Evolutionary conservation across 768 basidiomycete genomes (phyloP).

Genomic region (Lyophyllum shimeji): DNA sequence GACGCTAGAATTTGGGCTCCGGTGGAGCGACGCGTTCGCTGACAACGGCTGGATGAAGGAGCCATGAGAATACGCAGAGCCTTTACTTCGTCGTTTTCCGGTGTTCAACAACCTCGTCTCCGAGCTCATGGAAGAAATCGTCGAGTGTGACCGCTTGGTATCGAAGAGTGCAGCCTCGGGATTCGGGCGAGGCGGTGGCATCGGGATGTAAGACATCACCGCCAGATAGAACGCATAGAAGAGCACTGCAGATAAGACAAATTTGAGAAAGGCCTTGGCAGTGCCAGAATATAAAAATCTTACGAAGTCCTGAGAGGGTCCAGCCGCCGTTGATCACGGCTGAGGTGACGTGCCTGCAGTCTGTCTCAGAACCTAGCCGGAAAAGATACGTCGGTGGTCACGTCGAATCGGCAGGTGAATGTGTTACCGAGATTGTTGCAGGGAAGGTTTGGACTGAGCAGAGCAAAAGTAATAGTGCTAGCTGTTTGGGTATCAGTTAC

Average conservation of each 20-base stretch:
- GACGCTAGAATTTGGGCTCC: background rate
- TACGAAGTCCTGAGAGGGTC: conserved; percentile 33
- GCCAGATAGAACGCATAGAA: conserved; percentile 29
- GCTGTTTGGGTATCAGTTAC: conserved; percentile 16
- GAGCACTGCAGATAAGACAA: conserved; percentile 18
- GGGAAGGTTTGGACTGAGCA: conserved; percentile 30
- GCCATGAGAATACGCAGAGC: conserved; percentile 1
- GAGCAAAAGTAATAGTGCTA: conserved; percentile 29
- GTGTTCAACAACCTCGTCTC: conserved; percentile 2
- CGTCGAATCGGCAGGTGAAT: background rate
- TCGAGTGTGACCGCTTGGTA: conserved; percentile 3
- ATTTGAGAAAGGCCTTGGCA: background rate
- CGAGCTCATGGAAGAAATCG: conserved; percentile 6
- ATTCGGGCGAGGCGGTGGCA: conserved; percentile 21
- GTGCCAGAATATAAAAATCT: conserved; percentile 12
- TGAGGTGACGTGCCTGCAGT: conserved; percentile 29
- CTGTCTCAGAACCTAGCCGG: conserved; percentile 22
- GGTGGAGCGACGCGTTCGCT: background rate
- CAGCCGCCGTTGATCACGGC: conserved; percentile 30
- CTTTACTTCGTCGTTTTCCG: background rate
- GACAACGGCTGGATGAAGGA: conserved; percentile 6
- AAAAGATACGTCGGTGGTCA: background rate
- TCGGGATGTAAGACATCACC: conserved; percentile 28
- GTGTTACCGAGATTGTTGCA: conserved; percentile 33
- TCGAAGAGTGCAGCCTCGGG: conserved; percentile 23